Conservation (phyloP, 768 basidiomycete genomes). For the Tulasnella sp. region DNA sequence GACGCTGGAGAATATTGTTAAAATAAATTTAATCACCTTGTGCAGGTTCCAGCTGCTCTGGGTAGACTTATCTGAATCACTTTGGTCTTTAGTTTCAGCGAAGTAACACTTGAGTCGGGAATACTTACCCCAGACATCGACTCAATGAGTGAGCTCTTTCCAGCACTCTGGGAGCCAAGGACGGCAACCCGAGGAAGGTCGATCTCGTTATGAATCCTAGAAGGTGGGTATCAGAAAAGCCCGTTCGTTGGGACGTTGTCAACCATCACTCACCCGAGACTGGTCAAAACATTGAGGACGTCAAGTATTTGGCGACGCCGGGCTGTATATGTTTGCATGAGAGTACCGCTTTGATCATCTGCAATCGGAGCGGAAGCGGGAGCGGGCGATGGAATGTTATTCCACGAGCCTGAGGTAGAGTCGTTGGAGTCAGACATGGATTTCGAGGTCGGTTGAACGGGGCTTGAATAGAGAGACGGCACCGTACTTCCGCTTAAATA, state of each 20-base stretch:
- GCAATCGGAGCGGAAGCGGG: background rate
- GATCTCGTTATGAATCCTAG: constrained; percentile 51
- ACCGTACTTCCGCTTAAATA: background rate
- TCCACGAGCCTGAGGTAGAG: background rate
- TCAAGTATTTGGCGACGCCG: constrained; percentile 20
- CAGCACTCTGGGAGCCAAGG: constrained; percentile 73
- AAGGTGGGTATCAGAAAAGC: background rate
- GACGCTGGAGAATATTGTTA: background rate
- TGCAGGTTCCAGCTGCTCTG: constrained; percentile 71
- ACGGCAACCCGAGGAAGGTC: constrained; percentile 76
- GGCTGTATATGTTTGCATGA: background rate
- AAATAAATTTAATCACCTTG: constrained; percentile 52
- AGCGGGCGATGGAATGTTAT: background rate
- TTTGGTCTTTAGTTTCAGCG: too few species aligned
- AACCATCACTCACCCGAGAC: background rate
- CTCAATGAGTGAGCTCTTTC: constrained; percentile 83
- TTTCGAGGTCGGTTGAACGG: background rate
- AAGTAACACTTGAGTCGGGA: too few species aligned
- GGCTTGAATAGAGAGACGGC: background rate
- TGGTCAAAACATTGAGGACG: background rate
- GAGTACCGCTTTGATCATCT: background rate
- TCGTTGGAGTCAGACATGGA: background rate
- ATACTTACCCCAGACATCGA: constrained; percentile 55
- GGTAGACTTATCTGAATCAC: constrained; percentile 60
- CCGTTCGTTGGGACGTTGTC: too few species aligned